Evolutionary conservation across 768 basidiomycete species (phyloP), one percentile per base, ranked within the genome.

Genomic region (Lactarius evosmus): DNA sequence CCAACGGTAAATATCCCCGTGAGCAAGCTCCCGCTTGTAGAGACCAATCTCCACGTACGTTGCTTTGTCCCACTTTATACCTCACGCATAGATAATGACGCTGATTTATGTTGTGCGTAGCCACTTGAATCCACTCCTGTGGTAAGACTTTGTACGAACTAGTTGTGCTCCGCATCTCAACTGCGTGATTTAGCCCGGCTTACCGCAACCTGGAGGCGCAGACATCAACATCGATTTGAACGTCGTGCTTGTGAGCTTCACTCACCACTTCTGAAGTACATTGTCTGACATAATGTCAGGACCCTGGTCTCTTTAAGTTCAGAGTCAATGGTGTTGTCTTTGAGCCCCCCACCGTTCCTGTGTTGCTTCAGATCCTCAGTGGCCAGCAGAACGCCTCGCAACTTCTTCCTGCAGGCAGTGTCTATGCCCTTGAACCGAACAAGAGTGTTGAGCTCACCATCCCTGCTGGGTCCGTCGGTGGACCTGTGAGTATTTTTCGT

Each of bases 331-430:
- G 70, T 14, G 65, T 64, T 49, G 69, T 73, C 36, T 84, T 74
- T 69, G 55, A 69, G 4, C 71, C 76, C 1, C 83, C 84, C 0
- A 74, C 76, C 0, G 72, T 79, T 1, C 84, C 85, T 0, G 78
- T 84, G 16, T 77, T 87, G 22, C 77, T 86, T 9, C 85, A 87
- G 67, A 82, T 86, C 34, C 70, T 87, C 38, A 84, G 81, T 54
- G 85, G 85, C 0, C 78, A 80, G 5, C 72, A 73, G 38, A 74
- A 76, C 16, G 77, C 84, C 0, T 69, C 75, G 25, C 75, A 81
- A 0, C 75, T 87, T 19, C 70, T 85, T 36, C 86, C 85, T 0
- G n/a, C 58, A 0, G 84, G 82, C 1, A 76, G 75, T 11, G 74
- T 86, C 9, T 82, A 80, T 66, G 67, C 72, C 9, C 72, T 87